These are phyloP conservation scores for Diaporthe sp. DNA, from an alignment of 2,329 filamentous ascomycete genomes.

Conservation along the genomic window DNA sequence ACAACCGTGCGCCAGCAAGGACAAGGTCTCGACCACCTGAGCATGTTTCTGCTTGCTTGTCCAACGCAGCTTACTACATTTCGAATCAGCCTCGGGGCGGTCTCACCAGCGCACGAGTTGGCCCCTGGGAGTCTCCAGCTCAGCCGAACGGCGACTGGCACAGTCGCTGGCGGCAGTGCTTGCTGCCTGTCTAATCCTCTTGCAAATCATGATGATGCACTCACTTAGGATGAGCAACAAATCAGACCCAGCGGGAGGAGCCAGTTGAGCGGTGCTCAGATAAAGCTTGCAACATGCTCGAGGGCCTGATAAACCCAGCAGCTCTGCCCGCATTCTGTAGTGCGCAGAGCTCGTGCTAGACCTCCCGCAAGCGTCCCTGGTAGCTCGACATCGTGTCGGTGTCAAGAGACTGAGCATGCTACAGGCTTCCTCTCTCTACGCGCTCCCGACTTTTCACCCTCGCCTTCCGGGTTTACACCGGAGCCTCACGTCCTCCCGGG, in stretches of 20 bases:
- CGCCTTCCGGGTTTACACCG: neutral
- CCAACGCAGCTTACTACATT: neutral
- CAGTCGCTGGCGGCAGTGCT: neutral
- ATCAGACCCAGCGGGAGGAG: neutral
- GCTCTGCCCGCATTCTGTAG: neutral
- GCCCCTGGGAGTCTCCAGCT: neutral
- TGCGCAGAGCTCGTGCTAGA: neutral
- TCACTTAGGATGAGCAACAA: neutral
- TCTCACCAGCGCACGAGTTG: slow-evolving; percentile 11
- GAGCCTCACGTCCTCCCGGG: neutral
- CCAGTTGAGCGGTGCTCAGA: neutral
- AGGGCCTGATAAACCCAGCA: neutral
- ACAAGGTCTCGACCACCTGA: slow-evolving; percentile 25
- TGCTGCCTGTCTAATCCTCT: neutral
- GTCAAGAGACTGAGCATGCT: slow-evolving; percentile 15
- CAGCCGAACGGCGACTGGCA: neutral
- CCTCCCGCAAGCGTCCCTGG: neutral
- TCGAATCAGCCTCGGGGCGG: neutral
- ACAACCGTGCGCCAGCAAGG: slow-evolving; percentile 26
- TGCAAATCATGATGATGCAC: neutral
- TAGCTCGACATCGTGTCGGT: slow-evolving; percentile 5
- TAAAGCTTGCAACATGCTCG: neutral
- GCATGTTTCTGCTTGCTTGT: slow-evolving; percentile 29
- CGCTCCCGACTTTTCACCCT: neutral
- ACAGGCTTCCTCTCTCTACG: neutral